Percentiles rank a stretch among this genome's conserved stretches.
phyloP scores from a whole-genome alignment of 257 asterid species.

The Coffea canephora region DNA sequence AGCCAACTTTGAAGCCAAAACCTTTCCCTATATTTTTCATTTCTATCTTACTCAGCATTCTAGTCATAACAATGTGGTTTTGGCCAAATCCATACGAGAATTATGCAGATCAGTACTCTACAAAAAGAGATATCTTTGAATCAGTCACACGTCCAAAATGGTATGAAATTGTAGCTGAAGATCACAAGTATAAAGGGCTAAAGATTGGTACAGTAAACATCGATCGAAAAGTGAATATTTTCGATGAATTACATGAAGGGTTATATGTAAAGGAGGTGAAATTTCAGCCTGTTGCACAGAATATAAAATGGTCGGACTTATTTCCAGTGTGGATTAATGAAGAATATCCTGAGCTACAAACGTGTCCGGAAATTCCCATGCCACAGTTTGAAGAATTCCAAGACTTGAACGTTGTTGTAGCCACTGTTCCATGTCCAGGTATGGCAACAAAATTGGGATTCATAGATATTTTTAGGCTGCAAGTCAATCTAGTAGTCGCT shows the following conservation, averaged over 20 bases:
- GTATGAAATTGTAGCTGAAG: slow-evolving; percentile 26
- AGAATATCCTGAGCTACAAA: slow-evolving; percentile 10
- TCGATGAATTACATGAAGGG: slow-evolving; percentile 10
- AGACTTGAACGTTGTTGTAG: slow-evolving; percentile 32
- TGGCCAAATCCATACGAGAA: slow-evolving; percentile 18
- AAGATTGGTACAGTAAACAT: slow-evolving; percentile 40
- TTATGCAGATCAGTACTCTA: slow-evolving; percentile 1
- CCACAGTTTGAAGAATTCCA: slow-evolving; percentile 27
- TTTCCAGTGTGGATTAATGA: slow-evolving; percentile 40
- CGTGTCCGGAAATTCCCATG: slow-evolving; percentile 47
- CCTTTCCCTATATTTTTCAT: neutral
- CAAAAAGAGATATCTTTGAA: slow-evolving; percentile 9
- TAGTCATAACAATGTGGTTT: slow-evolving; percentile 20
- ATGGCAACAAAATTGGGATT: slow-evolving; percentile 9
- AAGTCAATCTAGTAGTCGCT: slow-evolving; percentile 41
- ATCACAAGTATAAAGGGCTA: slow-evolving; percentile 15
- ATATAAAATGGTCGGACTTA: slow-evolving; percentile 28
- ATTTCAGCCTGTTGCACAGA: slow-evolving; percentile 19
- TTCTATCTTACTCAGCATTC: slow-evolving; percentile 1
- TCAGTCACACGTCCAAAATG: slow-evolving; percentile 30
- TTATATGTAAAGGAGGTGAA: slow-evolving; percentile 8
- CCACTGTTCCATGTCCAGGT: slow-evolving; percentile 32
- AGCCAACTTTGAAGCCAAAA: neutral
- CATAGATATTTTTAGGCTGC: slow-evolving; percentile 35
- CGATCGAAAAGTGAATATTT: neutral